These are phyloP conservation scores for Neostapfia colusana DNA, from an alignment of 176 grass and related monocot species.

Conservation along the genomic window DNA sequence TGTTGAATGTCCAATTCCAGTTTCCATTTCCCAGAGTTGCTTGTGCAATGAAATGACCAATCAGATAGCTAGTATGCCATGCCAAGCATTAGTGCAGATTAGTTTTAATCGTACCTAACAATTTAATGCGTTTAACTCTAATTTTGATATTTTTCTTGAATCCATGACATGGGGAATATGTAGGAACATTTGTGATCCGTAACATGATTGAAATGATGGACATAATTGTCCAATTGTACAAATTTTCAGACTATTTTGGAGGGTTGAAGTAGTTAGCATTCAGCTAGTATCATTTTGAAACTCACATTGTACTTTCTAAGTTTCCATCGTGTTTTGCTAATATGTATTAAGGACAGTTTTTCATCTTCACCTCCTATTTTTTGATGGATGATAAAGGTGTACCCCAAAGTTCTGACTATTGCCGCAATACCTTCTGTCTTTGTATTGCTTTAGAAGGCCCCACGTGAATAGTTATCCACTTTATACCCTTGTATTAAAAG, in stretches of 20 bases:
- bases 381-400: background rate
- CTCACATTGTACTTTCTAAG: background rate
- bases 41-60: background rate
- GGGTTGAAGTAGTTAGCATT: background rate
- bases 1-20: background rate
- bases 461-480: background rate
- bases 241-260: background rate
- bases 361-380: background rate
- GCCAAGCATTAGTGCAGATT: background rate
- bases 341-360: background rate
- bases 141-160: background rate
- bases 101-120: background rate
- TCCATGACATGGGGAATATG: background rate
- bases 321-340: background rate
- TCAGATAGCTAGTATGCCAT: background rate
- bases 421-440: background rate
- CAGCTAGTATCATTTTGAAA: background rate
- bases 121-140: background rate
- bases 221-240: background rate
- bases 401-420: background rate
- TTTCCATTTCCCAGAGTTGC: background rate
- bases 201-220: conserved; percentile 17
- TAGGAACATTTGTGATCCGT: conserved; percentile 1
- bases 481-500: background rate
- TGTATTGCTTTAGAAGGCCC: background rate